A percentile compares a stretch with the other conserved stretches of the same genome.
Evolutionary conservation across 768 basidiomycete genomes (phyloP).

Genomic region (Harrya chromipes): DNA sequence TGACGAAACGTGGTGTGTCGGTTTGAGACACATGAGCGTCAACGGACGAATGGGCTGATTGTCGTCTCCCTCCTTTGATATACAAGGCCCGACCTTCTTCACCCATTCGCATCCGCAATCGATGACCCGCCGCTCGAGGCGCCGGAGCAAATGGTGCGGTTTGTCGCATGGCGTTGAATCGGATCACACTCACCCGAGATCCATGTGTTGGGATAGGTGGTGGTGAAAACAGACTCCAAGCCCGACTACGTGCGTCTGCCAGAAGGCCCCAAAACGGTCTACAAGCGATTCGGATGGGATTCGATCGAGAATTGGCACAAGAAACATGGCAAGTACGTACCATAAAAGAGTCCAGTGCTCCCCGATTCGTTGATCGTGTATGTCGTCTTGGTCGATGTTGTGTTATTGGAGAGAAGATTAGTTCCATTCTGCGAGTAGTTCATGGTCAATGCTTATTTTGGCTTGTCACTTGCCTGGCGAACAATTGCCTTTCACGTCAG

Average conservation of each 20-base stretch:
- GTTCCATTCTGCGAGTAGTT: too few relatives aligned
- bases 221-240: slow-evolving; percentile 47
- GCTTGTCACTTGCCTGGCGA: too few relatives aligned
- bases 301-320: slow-evolving; percentile 63
- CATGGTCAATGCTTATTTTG: too few relatives aligned
- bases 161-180: not conserved
- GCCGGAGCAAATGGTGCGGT: slow-evolving; percentile 47
- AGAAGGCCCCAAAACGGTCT: slow-evolving; percentile 49
- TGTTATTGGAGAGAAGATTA: too few relatives aligned
- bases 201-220: slow-evolving; percentile 33
- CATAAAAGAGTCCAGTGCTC: not conserved
- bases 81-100: slow-evolving; percentile 59
- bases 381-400: too few relatives aligned
- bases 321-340: slow-evolving; percentile 42
- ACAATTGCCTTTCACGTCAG: too few relatives aligned
- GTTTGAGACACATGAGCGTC: not conserved
- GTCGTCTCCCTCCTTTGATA: too few relatives aligned
- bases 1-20: slow-evolving; percentile 48
- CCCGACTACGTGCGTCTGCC: slow-evolving; percentile 63
- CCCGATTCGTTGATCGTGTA: too few relatives aligned
- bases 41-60: not conserved
- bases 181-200: too few relatives aligned
- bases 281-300: slow-evolving; percentile 40
- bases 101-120: slow-evolving; percentile 67
- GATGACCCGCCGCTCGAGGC: slow-evolving; percentile 54